These are phyloP conservation scores for Fusarium solani-melongenae DNA, from an alignment of 2,329 filamentous ascomycete species.

Conservation along the genomic window DNA sequence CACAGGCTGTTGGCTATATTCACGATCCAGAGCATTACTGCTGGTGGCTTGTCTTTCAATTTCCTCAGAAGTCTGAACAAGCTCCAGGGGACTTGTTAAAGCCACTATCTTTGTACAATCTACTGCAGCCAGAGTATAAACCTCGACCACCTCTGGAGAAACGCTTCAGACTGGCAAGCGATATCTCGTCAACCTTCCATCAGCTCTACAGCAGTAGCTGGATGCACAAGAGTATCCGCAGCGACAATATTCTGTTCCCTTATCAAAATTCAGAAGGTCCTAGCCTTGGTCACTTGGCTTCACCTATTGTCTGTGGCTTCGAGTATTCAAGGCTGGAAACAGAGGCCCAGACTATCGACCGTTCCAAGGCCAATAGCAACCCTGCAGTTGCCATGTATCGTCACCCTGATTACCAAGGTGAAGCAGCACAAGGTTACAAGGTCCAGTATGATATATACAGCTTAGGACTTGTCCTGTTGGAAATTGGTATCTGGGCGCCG, in stretches of 20 bases:
- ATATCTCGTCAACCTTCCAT: neutral
- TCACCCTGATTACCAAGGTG: neutral
- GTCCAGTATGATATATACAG: conserved; percentile 5
- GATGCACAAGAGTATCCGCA: conserved; percentile 5
- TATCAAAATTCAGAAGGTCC: too few relatives aligned
- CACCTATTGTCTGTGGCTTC: neutral
- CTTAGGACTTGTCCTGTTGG: neutral
- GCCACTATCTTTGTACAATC: neutral
- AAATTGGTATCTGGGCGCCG: conserved; percentile 2
- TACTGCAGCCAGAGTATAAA: neutral
- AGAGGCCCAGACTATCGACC: neutral
- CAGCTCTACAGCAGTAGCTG: conserved; percentile 3
- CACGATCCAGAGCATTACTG: neutral
- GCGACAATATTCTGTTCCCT: neutral
- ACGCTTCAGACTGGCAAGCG: neutral
- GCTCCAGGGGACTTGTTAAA: neutral
- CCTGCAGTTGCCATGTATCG: neutral
- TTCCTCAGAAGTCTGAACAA: neutral
- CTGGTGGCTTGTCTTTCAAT: conserved; percentile 4
- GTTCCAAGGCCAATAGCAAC: neutral
- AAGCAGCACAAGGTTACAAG: neutral
- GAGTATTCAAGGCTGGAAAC: conserved; percentile 1
- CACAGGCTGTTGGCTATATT: neutral
- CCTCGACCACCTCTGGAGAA: neutral
- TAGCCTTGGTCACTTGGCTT: neutral